Percentiles rank a stretch among this genome's conserved stretches.
phyloP scores from a whole-genome alignment of 768 basidiomycete genomes.

The Hericium rajendrae region DNA sequence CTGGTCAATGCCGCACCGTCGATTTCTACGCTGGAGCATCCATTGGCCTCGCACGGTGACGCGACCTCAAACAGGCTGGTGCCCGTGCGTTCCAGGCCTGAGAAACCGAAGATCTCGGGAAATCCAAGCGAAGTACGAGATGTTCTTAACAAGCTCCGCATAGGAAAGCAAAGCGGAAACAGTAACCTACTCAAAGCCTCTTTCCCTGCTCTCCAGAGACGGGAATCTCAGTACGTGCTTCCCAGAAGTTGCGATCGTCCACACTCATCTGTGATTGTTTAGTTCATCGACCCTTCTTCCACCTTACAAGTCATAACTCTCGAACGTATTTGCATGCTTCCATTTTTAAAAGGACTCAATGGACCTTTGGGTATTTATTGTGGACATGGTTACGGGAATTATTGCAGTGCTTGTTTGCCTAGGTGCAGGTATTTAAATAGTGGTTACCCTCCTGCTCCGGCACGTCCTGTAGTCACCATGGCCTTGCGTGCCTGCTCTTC shows the following conservation, averaged over 20 bases:
- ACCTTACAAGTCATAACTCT: conserved; percentile 23
- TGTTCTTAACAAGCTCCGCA: conserved; percentile 73
- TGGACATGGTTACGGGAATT: neutral
- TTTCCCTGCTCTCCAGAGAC: conserved; percentile 46
- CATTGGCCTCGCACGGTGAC: conserved; percentile 31
- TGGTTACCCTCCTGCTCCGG: conserved; percentile 9
- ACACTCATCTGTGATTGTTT: neutral
- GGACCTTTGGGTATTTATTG: conserved; percentile 1
- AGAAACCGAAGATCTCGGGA: conserved; percentile 37
- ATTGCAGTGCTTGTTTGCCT: neutral
- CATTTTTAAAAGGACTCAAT: neutral
- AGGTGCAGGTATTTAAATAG: neutral
- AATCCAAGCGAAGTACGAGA: conserved; percentile 70
- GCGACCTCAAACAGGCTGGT: conserved; percentile 31
- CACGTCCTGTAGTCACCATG: conserved; percentile 14
- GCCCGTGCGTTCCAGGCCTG: conserved; percentile 45
- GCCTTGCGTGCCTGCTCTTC: conserved; percentile 64
- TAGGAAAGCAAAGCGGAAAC: conserved; percentile 52
- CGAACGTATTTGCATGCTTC: neutral
- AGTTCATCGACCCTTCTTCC: conserved; percentile 19
- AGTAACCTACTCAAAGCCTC: conserved; percentile 62
- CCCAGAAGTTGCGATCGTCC: neutral
- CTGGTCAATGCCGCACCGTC: conserved; percentile 55
- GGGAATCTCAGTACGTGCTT: conserved; percentile 29
- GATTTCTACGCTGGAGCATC: conserved; percentile 67